Conservation (phyloP, 2,329 filamentous ascomycete species). For the Penicillium sp. region DNA sequence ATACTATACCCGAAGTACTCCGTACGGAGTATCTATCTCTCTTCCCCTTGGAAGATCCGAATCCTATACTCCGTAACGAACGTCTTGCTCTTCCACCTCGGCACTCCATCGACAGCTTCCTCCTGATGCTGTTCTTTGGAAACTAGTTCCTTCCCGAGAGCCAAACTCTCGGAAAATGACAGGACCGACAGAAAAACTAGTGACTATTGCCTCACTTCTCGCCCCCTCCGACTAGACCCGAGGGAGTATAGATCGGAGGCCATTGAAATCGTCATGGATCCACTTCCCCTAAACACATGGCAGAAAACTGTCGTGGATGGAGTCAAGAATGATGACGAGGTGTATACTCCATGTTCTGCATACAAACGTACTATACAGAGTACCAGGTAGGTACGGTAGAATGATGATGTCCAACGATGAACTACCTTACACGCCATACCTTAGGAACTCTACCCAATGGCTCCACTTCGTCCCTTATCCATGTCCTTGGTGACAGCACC, state of each 20-base stretch:
- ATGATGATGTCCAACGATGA: conserved; percentile 1
- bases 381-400: too few species aligned
- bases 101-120: too few species aligned
- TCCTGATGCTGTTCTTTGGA: conserved; percentile 1
- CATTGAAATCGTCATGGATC: conserved; percentile 6
- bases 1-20: too few species aligned
- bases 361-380: too few species aligned
- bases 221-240: conserved; percentile 9
- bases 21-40: too few species aligned
- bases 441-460: not conserved
- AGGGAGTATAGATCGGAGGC: conserved; percentile 11
- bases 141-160: conserved; percentile 8
- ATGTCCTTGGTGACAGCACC: conserved; percentile 24
- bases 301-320: not conserved
- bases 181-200: conserved; percentile 10
- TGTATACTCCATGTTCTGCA: too few species aligned
- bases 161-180: conserved; percentile 21
- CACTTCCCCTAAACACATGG: conserved; percentile 9
- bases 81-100: too few species aligned
- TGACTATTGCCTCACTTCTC: conserved; percentile 7
- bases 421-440: too few species aligned
- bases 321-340: too few species aligned
- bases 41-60: too few species aligned
- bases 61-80: too few species aligned
- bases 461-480: conserved; percentile 24